These are phyloP conservation scores for Monilinia vaccinii-corymbosi DNA, from an alignment of 2,329 filamentous ascomycete species.

Conservation along the genomic window DNA sequence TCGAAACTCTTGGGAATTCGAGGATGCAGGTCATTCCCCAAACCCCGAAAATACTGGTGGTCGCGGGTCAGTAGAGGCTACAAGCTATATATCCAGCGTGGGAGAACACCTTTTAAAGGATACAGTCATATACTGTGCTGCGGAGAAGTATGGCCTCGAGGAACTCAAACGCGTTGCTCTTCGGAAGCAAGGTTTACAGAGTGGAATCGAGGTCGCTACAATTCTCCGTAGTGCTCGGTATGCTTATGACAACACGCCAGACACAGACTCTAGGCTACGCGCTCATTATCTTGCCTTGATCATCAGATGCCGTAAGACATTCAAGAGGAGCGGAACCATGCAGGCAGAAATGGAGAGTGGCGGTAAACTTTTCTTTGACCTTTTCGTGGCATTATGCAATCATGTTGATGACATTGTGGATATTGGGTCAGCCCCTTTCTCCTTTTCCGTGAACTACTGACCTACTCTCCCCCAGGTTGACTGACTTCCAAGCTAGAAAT, in stretches of 20 bases:
- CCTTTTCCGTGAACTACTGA: slow-evolving; percentile 11
- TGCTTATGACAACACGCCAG: slow-evolving; percentile 90
- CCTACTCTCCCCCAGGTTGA: slow-evolving; percentile 15
- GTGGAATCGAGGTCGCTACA: slow-evolving; percentile 82
- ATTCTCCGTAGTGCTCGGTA: slow-evolving; percentile 90
- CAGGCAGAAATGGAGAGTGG: slow-evolving; percentile 97
- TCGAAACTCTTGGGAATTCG: slow-evolving; percentile 81
- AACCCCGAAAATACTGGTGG: slow-evolving; percentile 46
- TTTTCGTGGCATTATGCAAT: slow-evolving; percentile 97
- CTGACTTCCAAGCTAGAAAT: slow-evolving; percentile 33
- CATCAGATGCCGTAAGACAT: slow-evolving; percentile 93
- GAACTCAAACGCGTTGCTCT: slow-evolving; percentile 86
- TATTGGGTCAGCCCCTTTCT: slow-evolving; percentile 41
- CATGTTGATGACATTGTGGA: slow-evolving; percentile 94
- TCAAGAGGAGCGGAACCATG: slow-evolving; percentile 98
- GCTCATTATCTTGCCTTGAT: slow-evolving; percentile 96
- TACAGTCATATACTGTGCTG: slow-evolving; percentile 89
- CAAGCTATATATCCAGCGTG: slow-evolving; percentile 66
- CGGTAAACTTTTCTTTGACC: slow-evolving; percentile 89
- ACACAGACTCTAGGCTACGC: slow-evolving; percentile 84
- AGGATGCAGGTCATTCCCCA: slow-evolving; percentile 55
- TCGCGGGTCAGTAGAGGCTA: slow-evolving; percentile 60
- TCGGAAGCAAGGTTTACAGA: slow-evolving; percentile 85
- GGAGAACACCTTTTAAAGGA: slow-evolving; percentile 77
- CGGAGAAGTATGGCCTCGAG: slow-evolving; percentile 82